Conservation (phyloP, 179 eudicot genomes). For the Beta lomatogona region DNA sequence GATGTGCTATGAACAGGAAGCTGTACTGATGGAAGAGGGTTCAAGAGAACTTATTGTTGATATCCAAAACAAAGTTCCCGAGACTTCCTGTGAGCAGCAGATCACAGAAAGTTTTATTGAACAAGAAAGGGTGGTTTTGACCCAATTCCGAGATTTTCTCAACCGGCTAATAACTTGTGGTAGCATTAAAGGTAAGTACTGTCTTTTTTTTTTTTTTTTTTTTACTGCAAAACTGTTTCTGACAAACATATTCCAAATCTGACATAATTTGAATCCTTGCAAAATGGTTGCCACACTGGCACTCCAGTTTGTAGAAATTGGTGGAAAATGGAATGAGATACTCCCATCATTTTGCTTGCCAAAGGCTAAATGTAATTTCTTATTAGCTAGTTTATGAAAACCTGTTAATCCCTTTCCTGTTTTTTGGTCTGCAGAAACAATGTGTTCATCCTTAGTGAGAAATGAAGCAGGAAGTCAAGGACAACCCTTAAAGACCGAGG, state of each 20-base stretch:
- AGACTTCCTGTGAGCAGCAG: conserved; percentile 22
- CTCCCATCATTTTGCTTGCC: neutral
- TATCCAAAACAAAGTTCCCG: conserved; percentile 9
- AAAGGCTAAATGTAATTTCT: neutral
- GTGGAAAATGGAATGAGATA: neutral
- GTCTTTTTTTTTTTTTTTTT: no score
- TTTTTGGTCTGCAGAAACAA: conserved; percentile 34
- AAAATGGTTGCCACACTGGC: no score
- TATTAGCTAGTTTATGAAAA: neutral
- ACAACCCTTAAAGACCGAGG: conserved; percentile 18
- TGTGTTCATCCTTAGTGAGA: conserved; percentile 35
- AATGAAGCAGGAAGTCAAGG: conserved; percentile 28
- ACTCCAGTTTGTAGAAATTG: neutral
- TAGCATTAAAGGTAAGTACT: conserved; percentile 42
- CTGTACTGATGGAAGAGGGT: conserved; percentile 29
- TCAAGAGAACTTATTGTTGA: conserved; percentile 15
- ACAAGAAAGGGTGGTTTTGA: conserved; percentile 50
- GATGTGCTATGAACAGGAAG: conserved; percentile 44
- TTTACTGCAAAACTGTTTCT: neutral
- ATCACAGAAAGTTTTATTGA: conserved; percentile 38
- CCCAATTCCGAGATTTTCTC: conserved; percentile 41
- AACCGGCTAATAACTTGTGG: conserved; percentile 45
- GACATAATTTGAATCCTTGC: neutral
- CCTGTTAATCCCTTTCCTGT: neutral
- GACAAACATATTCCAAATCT: neutral